Evolutionary conservation across 805 yeast genomes (phyloP).

Genomic region (Metschnikowia orientalis): DNA sequence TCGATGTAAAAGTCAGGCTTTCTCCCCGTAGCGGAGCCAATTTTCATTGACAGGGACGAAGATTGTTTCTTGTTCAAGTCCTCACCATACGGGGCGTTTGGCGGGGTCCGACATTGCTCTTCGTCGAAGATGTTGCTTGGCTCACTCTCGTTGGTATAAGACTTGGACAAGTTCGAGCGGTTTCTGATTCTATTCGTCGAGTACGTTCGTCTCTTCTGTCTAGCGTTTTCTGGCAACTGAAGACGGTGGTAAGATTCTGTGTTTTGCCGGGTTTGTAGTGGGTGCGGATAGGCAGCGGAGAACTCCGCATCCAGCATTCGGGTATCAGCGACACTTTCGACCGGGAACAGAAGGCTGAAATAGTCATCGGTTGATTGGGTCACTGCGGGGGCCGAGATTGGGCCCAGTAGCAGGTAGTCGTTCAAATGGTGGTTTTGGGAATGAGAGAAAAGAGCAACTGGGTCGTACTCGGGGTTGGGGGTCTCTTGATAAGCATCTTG

Average conservation of each 20-base stretch:
- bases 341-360: conserved; percentile 10
- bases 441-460: conserved; percentile 4
- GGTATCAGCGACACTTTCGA: background rate
- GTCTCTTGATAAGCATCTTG: conserved; percentile 1
- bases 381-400: conserved; percentile 16
- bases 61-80: conserved; percentile 4
- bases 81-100: background rate
- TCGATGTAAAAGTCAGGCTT: conserved; percentile 28
- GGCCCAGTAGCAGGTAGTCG: conserved; percentile 8
- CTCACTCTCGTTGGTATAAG: conserved; percentile 4
- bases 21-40: conserved; percentile 1
- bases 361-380: conserved; percentile 12
- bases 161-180: conserved; percentile 12
- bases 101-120: conserved; percentile 5
- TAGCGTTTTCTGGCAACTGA: conserved; percentile 4
- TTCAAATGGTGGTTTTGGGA: conserved; percentile 1
- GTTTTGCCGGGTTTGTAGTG: conserved; percentile 3
- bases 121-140: conserved; percentile 2
- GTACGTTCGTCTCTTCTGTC: conserved; percentile 6
- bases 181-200: conserved; percentile 9
- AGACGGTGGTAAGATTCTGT: conserved; percentile 3
- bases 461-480: conserved; percentile 4
- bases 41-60: no score
- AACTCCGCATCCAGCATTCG: background rate
- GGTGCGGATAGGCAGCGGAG: background rate